Conservation (phyloP, 75 land plant species). For the Selaginella tamariscina region DNA sequence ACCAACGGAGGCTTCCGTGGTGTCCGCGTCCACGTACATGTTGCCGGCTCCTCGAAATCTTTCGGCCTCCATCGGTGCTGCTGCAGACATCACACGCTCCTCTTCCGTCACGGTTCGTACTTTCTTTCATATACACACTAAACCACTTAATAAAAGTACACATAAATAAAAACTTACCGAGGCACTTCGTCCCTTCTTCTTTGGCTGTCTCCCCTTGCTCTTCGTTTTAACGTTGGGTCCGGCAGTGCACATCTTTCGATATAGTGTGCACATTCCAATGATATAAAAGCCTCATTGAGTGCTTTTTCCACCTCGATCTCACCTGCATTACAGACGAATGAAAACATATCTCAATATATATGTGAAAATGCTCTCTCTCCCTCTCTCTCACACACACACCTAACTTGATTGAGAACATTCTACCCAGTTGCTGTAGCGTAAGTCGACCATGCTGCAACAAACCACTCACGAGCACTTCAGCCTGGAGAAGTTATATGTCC, state of each 20-base stretch:
- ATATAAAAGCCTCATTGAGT: constrained; percentile 30
- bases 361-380: too few relatives aligned
- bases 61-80: constrained; percentile 34
- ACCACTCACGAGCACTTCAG: too few relatives aligned
- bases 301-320: constrained; percentile 16
- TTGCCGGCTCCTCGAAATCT: constrained; percentile 32
- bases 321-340: too few relatives aligned
- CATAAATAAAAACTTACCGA: constrained; percentile 16
- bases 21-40: neutral
- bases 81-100: constrained; percentile 35
- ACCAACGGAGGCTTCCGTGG: constrained; percentile 8
- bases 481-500: too few relatives aligned
- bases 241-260: constrained; percentile 72
- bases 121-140: neutral
- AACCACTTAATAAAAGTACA: too few relatives aligned
- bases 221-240: constrained; percentile 44
- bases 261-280: constrained; percentile 41
- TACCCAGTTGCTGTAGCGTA: too few relatives aligned
- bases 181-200: constrained; percentile 27
- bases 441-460: too few relatives aligned
- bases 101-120: constrained; percentile 23
- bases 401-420: too few relatives aligned
- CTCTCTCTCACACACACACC: too few relatives aligned
- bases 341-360: too few relatives aligned
- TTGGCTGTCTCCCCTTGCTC: constrained; percentile 28